Evolutionary conservation across 148 eudicot species (phyloP).

Genomic region (Talinum fruticosum): DNA sequence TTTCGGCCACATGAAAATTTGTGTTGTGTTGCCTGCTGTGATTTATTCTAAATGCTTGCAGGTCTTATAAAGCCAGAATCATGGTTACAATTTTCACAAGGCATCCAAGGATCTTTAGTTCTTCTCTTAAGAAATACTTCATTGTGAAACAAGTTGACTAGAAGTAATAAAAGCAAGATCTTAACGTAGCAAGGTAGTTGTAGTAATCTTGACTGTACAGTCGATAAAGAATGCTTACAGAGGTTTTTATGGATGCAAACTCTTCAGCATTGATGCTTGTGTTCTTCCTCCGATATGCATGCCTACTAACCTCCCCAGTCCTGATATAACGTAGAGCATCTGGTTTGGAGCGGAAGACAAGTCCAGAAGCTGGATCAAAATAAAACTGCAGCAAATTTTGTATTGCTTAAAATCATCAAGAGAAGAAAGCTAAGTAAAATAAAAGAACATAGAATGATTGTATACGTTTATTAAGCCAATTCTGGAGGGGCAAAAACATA

Average conservation of each 20-base stretch:
- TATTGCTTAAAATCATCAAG: background rate
- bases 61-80: no score
- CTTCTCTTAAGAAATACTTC: background rate
- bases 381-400: constrained; percentile 40
- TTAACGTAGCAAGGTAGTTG: constrained; percentile 12
- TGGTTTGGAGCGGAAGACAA: constrained; percentile 58
- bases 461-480: no score
- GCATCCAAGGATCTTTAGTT: background rate
- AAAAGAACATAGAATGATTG: no score
- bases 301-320: constrained; percentile 54
- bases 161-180: background rate
- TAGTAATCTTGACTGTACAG: background rate
- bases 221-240: constrained; percentile 35
- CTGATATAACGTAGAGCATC: constrained; percentile 67
- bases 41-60: no score
- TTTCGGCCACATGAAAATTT: no score
- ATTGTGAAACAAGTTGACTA: background rate
- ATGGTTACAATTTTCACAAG: background rate
- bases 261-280: constrained; percentile 29
- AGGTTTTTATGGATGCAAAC: constrained; percentile 25
- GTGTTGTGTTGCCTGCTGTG: no score
- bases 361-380: constrained; percentile 51
- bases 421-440: background rate
- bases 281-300: constrained; percentile 56
- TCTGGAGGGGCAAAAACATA: background rate